Base-by-base conservation (phyloP, 179 eudicot species). In the Sideroxylon spinosum region DNA sequence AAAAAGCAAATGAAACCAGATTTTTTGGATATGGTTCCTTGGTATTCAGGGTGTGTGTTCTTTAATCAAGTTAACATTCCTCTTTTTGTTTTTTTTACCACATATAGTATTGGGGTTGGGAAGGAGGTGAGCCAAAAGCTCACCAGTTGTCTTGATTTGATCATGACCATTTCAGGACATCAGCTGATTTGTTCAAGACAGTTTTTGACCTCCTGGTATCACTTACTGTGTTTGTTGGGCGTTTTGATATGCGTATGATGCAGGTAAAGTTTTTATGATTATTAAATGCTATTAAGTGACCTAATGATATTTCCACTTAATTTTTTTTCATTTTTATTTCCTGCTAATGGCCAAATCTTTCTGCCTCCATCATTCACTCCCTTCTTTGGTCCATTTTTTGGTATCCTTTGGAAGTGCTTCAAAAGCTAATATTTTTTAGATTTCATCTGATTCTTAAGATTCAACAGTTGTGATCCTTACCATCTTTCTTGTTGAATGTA, bases 211-310 rank as follows among this genome's bases (percentile, higher is more conserved):
- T 95, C 81, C 80, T 95, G 83, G 99, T 95, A 64, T 95, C 99
- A 29, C 94, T 95, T 66, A 92, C 99, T 50, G 96, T 96, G 61
- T 96, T 96, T 83, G 92, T 96, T 83, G 99, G 99, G 77, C 98
- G 99, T 59, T 96, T 96, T 87, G 99, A 96, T 86, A 96, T 96
- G 98, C 97, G 99, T 80, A 92, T 92, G 99, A 96, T 96, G 99
- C 99, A 94, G 99, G 99, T 94, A 84, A 48, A 57, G 46, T 17
- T 66, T 52, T 9, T 63, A 23, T 62, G n/a, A 37, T 68, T 66
- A 44, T 68, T 66, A 25, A 48, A 22, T 17, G 10, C 13, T 61
- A 16, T 65, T 29, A n/a, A 16, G 63, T 53, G 55, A 29, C 19
- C 9, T 71, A 6, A 57, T 29, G 19, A 62, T 74, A 2, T 52